These are phyloP conservation scores for Leccinum subgranulosum DNA, from an alignment of 768 basidiomycete species.

Conservation along the genomic window DNA sequence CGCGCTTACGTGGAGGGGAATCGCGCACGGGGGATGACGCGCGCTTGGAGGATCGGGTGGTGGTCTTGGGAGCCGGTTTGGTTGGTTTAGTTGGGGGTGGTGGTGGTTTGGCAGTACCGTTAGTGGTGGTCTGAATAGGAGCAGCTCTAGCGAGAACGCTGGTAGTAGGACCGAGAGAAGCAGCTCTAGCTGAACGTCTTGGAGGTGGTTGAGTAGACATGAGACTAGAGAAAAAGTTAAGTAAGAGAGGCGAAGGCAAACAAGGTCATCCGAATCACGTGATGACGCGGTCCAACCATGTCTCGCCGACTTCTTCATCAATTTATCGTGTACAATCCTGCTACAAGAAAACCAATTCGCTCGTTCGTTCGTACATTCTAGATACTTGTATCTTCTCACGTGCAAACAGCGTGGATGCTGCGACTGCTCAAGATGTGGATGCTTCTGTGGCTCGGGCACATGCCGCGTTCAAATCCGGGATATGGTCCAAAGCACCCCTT, in stretches of 20 bases:
- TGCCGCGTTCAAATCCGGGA: conserved; percentile 56
- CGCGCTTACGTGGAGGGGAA: conserved; percentile 48
- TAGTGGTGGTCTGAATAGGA: conserved; percentile 27
- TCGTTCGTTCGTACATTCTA: conserved; percentile 48
- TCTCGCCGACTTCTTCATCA: too few species aligned
- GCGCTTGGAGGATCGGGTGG: conserved; percentile 41
- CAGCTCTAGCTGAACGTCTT: conserved; percentile 52
- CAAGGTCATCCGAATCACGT: conserved; percentile 11
- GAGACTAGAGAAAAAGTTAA: conserved; percentile 1
- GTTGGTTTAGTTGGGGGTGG: neutral
- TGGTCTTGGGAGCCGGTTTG: conserved; percentile 25
- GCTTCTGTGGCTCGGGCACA: conserved; percentile 55
- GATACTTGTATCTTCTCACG: conserved; percentile 33
- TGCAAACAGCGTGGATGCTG: conserved; percentile 47
- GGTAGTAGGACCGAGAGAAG: conserved; percentile 42
- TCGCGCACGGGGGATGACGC: conserved; percentile 46
- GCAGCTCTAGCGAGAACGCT: conserved; percentile 27
- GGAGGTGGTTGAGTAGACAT: conserved; percentile 37
- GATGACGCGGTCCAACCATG: conserved; percentile 9
- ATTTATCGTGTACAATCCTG: conserved; percentile 62
- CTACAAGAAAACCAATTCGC: conserved; percentile 58
- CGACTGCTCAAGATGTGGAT: conserved; percentile 51
- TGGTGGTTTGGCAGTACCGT: conserved; percentile 32
- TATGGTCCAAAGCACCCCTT: conserved; percentile 65
- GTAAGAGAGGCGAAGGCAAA: too few species aligned